These are phyloP conservation scores for Myriosclerotinia duriaeana DNA, from an alignment of 2,329 filamentous ascomycete species.

Conservation along the genomic window DNA sequence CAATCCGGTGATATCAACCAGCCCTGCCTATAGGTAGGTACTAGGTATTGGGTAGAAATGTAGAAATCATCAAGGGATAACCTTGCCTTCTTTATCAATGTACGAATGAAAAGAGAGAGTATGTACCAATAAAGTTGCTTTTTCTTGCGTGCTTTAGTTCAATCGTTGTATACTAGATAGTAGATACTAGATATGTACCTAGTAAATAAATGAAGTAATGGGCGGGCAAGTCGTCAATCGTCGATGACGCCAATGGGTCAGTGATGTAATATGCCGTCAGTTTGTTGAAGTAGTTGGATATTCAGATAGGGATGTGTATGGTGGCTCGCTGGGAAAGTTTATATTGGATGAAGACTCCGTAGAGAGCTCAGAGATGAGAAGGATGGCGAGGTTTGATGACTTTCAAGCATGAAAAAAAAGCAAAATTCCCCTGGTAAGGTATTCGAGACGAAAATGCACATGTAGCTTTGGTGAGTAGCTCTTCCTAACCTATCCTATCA, in stretches of 20 bases:
- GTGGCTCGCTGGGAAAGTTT: constrained; percentile 3
- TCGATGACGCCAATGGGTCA: constrained; percentile 9
- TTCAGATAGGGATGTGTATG: not conserved
- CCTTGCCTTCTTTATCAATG: constrained; percentile 21
- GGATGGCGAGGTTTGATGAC: constrained; percentile 6
- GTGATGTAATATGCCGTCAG: constrained; percentile 6
- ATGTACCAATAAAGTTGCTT: constrained; percentile 2
- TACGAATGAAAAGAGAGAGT: not conserved
- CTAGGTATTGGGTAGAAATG: constrained; percentile 37
- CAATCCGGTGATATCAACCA: constrained; percentile 8
- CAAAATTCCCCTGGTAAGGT: not conserved
- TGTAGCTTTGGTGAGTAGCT: not conserved
- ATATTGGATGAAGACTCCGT: not conserved
- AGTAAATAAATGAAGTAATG: not conserved
- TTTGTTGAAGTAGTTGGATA: not conserved
- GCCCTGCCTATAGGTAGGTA: constrained; percentile 5
- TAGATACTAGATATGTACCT: not conserved
- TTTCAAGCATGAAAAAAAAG: constrained; percentile 13
- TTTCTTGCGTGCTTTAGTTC: constrained; percentile 9
- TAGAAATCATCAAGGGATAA: constrained; percentile 34
- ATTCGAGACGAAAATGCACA: constrained; percentile 2
- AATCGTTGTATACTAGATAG: not conserved
- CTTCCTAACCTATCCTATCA: not conserved
- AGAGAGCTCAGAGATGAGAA: not conserved
- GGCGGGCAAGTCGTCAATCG: constrained; percentile 14